phyloP scores from a whole-genome alignment of 108 stramenopile genomes.

The Cyclotella cryptica region DNA sequence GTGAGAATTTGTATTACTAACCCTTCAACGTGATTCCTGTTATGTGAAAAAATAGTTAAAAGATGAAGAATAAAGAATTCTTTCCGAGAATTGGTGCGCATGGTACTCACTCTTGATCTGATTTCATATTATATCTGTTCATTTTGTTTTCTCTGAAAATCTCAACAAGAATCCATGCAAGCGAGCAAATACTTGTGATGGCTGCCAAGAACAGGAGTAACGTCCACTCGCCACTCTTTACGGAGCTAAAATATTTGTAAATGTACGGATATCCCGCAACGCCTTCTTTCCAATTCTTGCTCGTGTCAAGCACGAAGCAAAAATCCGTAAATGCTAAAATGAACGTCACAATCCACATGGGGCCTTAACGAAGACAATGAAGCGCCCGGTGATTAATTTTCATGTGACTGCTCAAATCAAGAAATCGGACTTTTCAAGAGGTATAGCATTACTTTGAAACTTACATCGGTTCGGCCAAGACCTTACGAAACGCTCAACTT shows the following conservation, averaged over 20 bases:
- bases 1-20: constrained; percentile 55
- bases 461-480: constrained; percentile 72
- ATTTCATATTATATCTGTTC: constrained; percentile 41
- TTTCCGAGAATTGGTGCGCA: background rate
- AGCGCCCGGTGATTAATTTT: background rate
- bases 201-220: constrained; percentile 55
- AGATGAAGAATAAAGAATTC: background rate
- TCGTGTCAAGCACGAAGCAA: constrained; percentile 66
- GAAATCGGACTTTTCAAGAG: background rate
- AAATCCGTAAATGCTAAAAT: constrained; percentile 59
- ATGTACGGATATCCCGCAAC: constrained; percentile 15
- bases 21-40: constrained; percentile 56
- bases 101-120: constrained; percentile 47
- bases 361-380: constrained; percentile 23
- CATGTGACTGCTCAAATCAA: background rate
- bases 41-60: background rate
- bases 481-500: constrained; percentile 57
- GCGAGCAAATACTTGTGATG: constrained; percentile 50
- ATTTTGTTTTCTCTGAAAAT: constrained; percentile 62
- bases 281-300: constrained; percentile 35
- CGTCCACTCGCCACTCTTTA: constrained; percentile 55
- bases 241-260: constrained; percentile 20
- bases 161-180: constrained; percentile 64
- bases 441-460: background rate
- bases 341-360: constrained; percentile 73